A percentile compares a stretch with the other conserved stretches of the same genome.
Conservation (phyloP, 1,284 basidiomycete genomes). For the Fomitiporia mediterranea region DNA sequence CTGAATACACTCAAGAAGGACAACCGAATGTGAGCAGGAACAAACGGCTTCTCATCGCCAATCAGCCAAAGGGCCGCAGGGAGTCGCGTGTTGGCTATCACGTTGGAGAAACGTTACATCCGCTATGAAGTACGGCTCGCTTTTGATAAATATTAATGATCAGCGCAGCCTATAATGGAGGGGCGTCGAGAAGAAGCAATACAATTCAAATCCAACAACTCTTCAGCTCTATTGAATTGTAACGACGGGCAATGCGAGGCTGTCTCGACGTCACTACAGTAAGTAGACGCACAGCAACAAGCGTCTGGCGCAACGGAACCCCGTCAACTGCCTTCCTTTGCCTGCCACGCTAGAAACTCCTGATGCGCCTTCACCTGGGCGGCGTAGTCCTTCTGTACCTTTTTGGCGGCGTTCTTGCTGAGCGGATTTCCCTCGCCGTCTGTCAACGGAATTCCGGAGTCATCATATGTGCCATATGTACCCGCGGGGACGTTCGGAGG, state of each 20-base stretch:
- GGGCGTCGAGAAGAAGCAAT: conserved; percentile 1
- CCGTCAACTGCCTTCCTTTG: conserved; percentile 19
- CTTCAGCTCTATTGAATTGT: background rate
- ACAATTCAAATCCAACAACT: conserved; percentile 11
- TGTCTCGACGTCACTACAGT: background rate
- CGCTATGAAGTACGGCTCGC: background rate
- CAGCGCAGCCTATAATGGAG: background rate
- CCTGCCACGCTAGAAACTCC: conserved; percentile 64
- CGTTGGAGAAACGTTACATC: background rate
- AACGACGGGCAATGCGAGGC: background rate
- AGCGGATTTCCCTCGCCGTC: conserved; percentile 84
- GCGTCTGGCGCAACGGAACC: too few species aligned
- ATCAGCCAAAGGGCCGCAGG: background rate
- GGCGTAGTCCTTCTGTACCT: conserved; percentile 73
- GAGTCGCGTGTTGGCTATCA: too few species aligned
- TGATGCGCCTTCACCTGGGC: conserved; percentile 77
- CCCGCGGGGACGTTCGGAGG: conserved; percentile 72
- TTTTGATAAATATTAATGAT: conserved; percentile 6
- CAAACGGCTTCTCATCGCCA: background rate
- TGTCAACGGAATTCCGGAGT: conserved; percentile 77
- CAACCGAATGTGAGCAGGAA: too few species aligned
- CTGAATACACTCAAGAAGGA: background rate
- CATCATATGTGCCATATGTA: conserved; percentile 78
- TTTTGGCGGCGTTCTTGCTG: conserved; percentile 81
- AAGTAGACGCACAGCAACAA: background rate